A percentile compares a stretch with the other conserved stretches of the same genome.
Conservation (phyloP, 176 grass and related monocot genomes). For the Oryza punctata region DNA sequence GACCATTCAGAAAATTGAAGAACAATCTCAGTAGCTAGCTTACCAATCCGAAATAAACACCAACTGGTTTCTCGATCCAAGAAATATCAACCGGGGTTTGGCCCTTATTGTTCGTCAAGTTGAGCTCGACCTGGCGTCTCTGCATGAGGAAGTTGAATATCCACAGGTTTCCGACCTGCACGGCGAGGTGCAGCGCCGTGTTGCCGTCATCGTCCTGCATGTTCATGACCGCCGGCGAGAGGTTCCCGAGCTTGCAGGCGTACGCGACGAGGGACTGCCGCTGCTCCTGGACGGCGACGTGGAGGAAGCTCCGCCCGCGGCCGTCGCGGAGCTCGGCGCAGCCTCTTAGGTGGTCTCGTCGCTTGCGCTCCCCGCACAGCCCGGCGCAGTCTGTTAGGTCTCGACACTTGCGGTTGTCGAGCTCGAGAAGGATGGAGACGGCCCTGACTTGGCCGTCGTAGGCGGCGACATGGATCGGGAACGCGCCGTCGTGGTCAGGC, state of each 20-base stretch:
- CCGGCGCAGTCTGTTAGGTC: no score
- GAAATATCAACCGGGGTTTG: constrained; percentile 23
- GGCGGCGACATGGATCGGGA: constrained; percentile 49
- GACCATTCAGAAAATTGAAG: neutral
- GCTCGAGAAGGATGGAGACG: neutral
- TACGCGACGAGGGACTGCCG: neutral
- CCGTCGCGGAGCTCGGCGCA: constrained; percentile 33
- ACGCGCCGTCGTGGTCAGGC: constrained; percentile 10
- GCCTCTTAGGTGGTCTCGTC: neutral
- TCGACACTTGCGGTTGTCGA: neutral
- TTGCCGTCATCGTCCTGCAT: constrained; percentile 45
- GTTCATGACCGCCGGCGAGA: neutral
- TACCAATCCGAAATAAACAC: constrained; percentile 10
- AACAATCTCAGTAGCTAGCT: neutral
- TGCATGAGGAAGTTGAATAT: constrained; percentile 3
- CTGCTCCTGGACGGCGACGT: constrained; percentile 27
- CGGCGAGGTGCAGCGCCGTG: constrained; percentile 43
- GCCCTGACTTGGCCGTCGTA: neutral
- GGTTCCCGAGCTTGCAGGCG: neutral
- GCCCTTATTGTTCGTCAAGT: neutral
- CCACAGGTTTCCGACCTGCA: neutral
- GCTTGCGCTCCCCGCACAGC: neutral
- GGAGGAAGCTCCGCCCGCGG: constrained; percentile 44
- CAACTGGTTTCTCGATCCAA: neutral
- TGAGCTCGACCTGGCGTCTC: neutral